Percentiles rank a stretch among this genome's conserved stretches.
Conservation (phyloP, 768 basidiomycete genomes). For the Gelatoporia subvermispora region DNA sequence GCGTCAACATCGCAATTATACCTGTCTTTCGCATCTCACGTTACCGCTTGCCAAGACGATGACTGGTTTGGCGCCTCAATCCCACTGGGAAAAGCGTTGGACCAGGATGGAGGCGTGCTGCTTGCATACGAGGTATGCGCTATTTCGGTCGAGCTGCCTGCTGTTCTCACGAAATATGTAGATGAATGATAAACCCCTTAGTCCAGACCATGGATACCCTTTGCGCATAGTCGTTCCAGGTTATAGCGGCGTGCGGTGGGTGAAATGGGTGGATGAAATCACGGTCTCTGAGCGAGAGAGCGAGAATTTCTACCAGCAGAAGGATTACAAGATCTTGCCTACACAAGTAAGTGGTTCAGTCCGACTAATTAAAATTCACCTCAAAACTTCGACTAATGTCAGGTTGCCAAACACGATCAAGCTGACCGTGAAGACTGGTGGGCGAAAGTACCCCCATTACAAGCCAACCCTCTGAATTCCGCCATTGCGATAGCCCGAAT, state of each 20-base stretch:
- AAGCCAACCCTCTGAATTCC: constrained; percentile 56
- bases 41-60: constrained; percentile 13
- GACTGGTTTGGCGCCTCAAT: constrained; percentile 15
- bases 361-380: background rate
- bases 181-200: constrained; percentile 63
- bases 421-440: constrained; percentile 33
- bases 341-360: constrained; percentile 5
- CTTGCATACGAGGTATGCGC: constrained; percentile 23
- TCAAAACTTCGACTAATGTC: background rate
- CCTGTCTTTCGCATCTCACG: constrained; percentile 14
- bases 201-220: constrained; percentile 60
- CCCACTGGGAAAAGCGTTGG: constrained; percentile 11
- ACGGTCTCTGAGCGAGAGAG: constrained; percentile 44
- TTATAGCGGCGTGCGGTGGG: constrained; percentile 65
- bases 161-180: constrained; percentile 14
- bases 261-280: constrained; percentile 70
- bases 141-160: background rate
- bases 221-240: constrained; percentile 67
- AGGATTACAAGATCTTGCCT: constrained; percentile 55
- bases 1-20: constrained; percentile 15
- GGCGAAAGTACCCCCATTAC: constrained; percentile 55
- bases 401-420: constrained; percentile 17
- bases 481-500: constrained; percentile 36
- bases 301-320: constrained; percentile 66
- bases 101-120: constrained; percentile 8